These are phyloP conservation scores for Syncephalastrum racemosum DNA, from an alignment of 371 early-diverging fungal genomes.

Conservation along the genomic window DNA sequence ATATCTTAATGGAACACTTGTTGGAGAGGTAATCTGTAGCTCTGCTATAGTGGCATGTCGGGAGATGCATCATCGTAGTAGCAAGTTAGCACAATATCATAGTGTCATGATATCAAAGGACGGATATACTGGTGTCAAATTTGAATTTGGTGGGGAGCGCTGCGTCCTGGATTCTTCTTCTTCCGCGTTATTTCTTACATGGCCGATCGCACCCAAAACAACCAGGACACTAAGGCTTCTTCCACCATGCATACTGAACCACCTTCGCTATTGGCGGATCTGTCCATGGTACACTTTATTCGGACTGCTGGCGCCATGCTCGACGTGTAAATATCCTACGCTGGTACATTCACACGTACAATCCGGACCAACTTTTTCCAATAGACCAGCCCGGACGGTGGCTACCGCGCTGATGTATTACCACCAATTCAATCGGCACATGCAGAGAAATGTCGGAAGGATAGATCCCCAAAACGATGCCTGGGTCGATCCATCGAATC, in stretches of 20 bases:
- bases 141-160: no score
- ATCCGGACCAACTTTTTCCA: conserved; percentile 5
- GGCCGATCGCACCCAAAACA: not conserved
- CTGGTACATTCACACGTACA: not conserved
- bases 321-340: conserved; percentile 24
- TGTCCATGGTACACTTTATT: conserved; percentile 24
- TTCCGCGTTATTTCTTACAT: no score
- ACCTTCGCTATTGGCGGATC: conserved; percentile 18
- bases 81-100: no score
- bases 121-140: no score
- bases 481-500: conserved; percentile 19
- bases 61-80: no score
- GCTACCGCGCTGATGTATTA: conserved; percentile 49
- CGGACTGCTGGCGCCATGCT: conserved; percentile 33
- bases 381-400: conserved; percentile 47
- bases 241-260: not conserved
- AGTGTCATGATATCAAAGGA: no score
- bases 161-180: no score
- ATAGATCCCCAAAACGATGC: conserved; percentile 17
- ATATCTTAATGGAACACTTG: no score
- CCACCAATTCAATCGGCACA: conserved; percentile 42
- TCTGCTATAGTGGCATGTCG: no score
- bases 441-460: conserved; percentile 18
- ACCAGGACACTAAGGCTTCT: not conserved
- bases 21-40: no score